Percentiles rank a stretch among this genome's conserved stretches.
Conservation (phyloP, 768 basidiomycete genomes). For the Russula dissimulans region DNA sequence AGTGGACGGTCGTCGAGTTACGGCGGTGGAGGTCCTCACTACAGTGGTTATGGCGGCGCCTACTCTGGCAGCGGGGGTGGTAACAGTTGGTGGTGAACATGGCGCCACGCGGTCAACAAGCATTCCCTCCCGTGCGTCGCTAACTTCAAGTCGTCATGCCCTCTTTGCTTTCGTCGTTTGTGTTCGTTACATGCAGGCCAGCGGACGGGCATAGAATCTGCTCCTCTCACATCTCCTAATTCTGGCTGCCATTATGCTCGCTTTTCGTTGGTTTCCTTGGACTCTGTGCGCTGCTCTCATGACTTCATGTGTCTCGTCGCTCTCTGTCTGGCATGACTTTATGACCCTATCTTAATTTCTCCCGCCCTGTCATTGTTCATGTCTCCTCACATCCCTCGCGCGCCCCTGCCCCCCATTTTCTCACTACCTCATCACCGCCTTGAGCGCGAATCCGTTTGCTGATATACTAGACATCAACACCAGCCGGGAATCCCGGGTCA, state of each 20-base stretch:
- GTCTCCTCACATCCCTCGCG: slow-evolving; percentile 30
- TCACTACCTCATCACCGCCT: slow-evolving; percentile 21
- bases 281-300: slow-evolving; percentile 54
- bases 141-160: neutral
- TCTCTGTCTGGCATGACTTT: slow-evolving; percentile 32
- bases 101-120: neutral
- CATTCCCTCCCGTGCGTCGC: neutral
- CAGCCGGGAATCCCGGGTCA: slow-evolving; percentile 19
- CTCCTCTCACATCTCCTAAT: neutral
- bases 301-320: slow-evolving; percentile 44
- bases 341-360: slow-evolving; percentile 22
- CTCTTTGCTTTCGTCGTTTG: neutral
- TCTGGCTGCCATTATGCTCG: slow-evolving; percentile 5
- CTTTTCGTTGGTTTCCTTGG: slow-evolving; percentile 22
- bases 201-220: neutral
- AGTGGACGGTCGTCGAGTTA: slow-evolving; percentile 27
- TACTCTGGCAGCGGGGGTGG: slow-evolving; percentile 23
- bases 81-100: slow-evolving; percentile 42
- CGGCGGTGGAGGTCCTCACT: slow-evolving; percentile 27
- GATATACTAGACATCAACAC: slow-evolving; percentile 23
- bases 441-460: slow-evolving; percentile 20
- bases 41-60: slow-evolving; percentile 24
- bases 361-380: slow-evolving; percentile 27
- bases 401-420: slow-evolving; percentile 22
- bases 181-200: slow-evolving; percentile 5